Evolutionary conservation across 129 eudicot species (phyloP), one percentile per base, ranked within the genome.

Genomic region (Centrapalus pauciflorus): DNA sequence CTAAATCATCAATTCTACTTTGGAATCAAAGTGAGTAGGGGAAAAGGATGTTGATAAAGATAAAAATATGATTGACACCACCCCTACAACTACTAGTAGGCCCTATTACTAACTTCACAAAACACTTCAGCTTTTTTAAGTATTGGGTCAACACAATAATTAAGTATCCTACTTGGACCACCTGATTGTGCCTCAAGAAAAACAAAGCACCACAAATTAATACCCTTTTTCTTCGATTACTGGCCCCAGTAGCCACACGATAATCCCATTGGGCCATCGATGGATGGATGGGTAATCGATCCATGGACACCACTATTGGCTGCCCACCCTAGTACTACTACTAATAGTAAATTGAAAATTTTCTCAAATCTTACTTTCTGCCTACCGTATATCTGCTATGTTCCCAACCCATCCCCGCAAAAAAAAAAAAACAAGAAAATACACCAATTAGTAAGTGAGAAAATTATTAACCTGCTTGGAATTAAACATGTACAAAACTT

Each of bases 121-220:
- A n/a, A 10, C 24, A 7, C 9, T 14, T 49, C 20, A 45, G 7
- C 41, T 30, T 58, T 71, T 30, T 45, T 25, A 26, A 34, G 62
- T 2, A 32, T 56, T 40, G 32, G 55, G 57, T 41, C 66, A 37
- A 16, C 55, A 14, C 55, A 49, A 54, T 34, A 72, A 61, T 48
- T 27, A 61, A 67, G 27, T 23, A 67, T 49, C 76, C 71, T 69
- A 35, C 75, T 51, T 61, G 76, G 81, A 62, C 76, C 68, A 66
- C 74, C 46, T 46, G 26, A 75, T 51, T 20, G 62, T 41, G 27
- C 58, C 48, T 9, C 55, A 14, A 63, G 43, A 73, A 61, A 46
- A 38, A 46, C 30, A 73, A 72, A 64, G 35, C 66, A 73, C 45
- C 70, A 63, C 27, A 37, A 69, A 70, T 30, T 20, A 24, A 61